Evolutionary conservation across 2,329 filamentous ascomycete species (phyloP), one percentile per base, ranked within the genome.

Genomic region (Cladosporium colombiae): DNA sequence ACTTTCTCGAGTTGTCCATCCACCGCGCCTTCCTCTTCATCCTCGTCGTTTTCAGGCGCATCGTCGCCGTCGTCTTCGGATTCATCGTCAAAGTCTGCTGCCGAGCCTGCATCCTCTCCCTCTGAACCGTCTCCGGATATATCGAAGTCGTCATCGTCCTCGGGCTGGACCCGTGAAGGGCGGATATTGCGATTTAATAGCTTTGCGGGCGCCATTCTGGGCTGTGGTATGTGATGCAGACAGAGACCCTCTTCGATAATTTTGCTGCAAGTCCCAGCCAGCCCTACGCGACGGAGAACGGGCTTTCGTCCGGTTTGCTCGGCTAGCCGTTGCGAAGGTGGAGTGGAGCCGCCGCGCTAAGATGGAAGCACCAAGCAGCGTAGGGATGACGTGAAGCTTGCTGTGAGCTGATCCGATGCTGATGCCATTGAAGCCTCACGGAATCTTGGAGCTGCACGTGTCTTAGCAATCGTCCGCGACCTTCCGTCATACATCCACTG

Each of bases 1-100:
- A 97, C 87, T 67, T 82, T 83, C 72, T 81, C 83, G 66, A 89
- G 78, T 37, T 80, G 75, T 16, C 79, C 75, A 58, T 81, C 74
- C 35, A 59, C 37, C 27, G 81, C 78, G 64, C 82, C 77, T 2
- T 77, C 75, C 46, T 78, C 76, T 29, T 81, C 77, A 23, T 76
- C 76, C 16, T 78, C 74, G 40, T 71, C 74, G n/a, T 78, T 75
- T 10, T 77, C 74, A 1, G 76, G 74, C n/a, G 72, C 74, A 3
- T 74, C 72, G 14, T 68, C 71, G 25, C 77, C 76, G 5, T 59
- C 56, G 3, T 75, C 76, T 31, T 74, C 76, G 65, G 65, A 21
- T 35, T 66, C 65, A 11, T 62, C 66, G 29, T 68, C 67, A 65
- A 60, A 67, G 61, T 65, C 50, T 16, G 23, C 61, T 37, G 44